Conservation (phyloP, 495 filamentous ascomycete species). For the Hyaloscypha variabilis region DNA sequence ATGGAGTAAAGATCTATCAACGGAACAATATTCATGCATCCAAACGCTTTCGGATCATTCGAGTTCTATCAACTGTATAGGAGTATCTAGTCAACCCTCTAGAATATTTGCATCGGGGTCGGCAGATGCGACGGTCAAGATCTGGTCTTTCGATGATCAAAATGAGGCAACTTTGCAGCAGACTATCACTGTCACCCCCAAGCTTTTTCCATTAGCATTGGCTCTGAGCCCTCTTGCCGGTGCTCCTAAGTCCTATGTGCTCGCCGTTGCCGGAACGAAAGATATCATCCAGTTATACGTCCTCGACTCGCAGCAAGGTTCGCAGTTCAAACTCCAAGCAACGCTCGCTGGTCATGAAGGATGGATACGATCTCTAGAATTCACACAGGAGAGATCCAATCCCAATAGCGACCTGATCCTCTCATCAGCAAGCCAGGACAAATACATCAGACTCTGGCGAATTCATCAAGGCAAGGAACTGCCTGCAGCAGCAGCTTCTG, state of each 20-base stretch:
- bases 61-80: constrained; percentile 79
- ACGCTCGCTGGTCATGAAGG: constrained; percentile 90
- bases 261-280: constrained; percentile 85
- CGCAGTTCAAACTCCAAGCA: constrained; percentile 71
- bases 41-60: constrained; percentile 63
- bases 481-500: constrained; percentile 45
- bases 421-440: constrained; percentile 95
- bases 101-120: constrained; percentile 68
- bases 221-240: constrained; percentile 62
- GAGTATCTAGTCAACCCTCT: constrained; percentile 47
- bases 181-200: constrained; percentile 71
- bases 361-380: constrained; percentile 86
- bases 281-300: constrained; percentile 78
- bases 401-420: constrained; percentile 70
- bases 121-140: constrained; percentile 80
- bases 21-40: constrained; percentile 39
- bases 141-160: constrained; percentile 56
- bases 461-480: constrained; percentile 69
- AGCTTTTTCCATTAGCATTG: constrained; percentile 78
- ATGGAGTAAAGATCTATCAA: constrained; percentile 56
- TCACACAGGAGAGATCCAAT: constrained; percentile 62
- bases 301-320: constrained; percentile 40
- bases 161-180: constrained; percentile 59
- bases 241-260: constrained; percentile 52
- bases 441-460: constrained; percentile 94